Conservation (phyloP, 176 grass and related monocot genomes). For the Oryza officinalis region DNA sequence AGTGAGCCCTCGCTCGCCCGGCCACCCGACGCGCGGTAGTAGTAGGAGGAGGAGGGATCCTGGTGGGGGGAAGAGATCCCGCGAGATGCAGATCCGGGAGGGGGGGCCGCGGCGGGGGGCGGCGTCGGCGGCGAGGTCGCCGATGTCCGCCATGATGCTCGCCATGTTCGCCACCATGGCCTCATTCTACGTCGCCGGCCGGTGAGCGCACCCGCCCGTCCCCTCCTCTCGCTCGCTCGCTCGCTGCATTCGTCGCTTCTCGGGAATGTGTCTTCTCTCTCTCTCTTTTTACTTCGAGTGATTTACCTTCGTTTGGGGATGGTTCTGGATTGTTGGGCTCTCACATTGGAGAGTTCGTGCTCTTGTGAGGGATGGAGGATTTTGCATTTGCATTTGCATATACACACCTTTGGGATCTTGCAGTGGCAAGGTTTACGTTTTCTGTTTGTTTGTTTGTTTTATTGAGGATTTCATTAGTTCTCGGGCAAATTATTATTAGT, state of each 20-base stretch:
- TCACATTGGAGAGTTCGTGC: not conserved
- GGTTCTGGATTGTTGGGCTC: conserved; percentile 18
- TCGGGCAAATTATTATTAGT: conserved; percentile 10
- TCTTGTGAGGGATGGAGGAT: not conserved
- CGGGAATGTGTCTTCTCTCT: not conserved
- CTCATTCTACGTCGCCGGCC: conserved; percentile 92
- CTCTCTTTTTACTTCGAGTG: not conserved
- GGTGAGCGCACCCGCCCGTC: conserved; percentile 40
- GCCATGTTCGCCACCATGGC: conserved; percentile 96
- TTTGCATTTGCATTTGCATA: not conserved
- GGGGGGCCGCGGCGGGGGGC: conserved; percentile 48
- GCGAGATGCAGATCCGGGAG: conserved; percentile 82
- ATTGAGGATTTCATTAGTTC: not conserved
- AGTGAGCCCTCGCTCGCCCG: not conserved
- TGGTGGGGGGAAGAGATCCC: conserved; percentile 20
- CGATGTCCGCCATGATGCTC: conserved; percentile 77
- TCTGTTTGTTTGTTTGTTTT: not conserved
- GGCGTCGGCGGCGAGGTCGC: conserved; percentile 45
- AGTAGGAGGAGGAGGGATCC: conserved; percentile 9
- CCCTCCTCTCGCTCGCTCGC: not conserved
- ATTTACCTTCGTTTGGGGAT: not conserved
- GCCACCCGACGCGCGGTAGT: not conserved
- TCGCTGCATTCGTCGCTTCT: conserved; percentile 3
- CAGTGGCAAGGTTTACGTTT: not conserved
- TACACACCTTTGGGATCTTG: not conserved